Percentiles rank a stretch among this genome's conserved stretches.
Conservation (phyloP, 163 green algal species). For the Coccomyxa subellipsoidea region DNA sequence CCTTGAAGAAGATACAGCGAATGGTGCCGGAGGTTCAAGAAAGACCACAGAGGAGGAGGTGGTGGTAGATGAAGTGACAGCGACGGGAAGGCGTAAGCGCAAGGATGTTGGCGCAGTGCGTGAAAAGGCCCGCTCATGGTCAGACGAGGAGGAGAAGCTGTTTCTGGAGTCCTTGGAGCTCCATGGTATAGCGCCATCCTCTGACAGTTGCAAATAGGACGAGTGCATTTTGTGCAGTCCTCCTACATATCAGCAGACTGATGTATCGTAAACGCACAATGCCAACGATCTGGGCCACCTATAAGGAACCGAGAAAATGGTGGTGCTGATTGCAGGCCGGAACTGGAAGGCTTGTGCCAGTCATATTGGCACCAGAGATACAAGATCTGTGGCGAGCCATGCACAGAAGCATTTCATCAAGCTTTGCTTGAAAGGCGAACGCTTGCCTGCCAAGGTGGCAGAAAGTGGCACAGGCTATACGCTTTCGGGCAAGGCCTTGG, state of each 20-base stretch:
- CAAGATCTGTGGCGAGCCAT: slow-evolving; percentile 61
- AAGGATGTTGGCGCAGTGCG: slow-evolving; percentile 49
- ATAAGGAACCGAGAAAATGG: background rate
- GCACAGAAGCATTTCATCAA: slow-evolving; percentile 86
- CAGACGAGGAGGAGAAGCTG: slow-evolving; percentile 62
- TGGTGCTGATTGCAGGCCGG: slow-evolving; percentile 30
- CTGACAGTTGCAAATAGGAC: too few relatives aligned
- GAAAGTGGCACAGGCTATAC: slow-evolving; percentile 68
- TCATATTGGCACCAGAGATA: slow-evolving; percentile 51
- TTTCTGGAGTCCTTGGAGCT: slow-evolving; percentile 59
- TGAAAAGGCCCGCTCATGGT: slow-evolving; percentile 48
- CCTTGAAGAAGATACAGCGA: background rate
- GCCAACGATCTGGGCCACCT: too few relatives aligned
- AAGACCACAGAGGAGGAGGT: background rate
- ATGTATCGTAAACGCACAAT: too few relatives aligned
- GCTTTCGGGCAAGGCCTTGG: slow-evolving; percentile 73
- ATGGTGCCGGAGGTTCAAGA: background rate
- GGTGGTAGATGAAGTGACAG: slow-evolving; percentile 27
- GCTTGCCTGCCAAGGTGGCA: slow-evolving; percentile 55
- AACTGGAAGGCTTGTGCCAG: slow-evolving; percentile 61
- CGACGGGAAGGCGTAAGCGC: slow-evolving; percentile 57
- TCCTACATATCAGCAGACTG: too few relatives aligned
- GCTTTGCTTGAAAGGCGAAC: slow-evolving; percentile 65
- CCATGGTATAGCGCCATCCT: slow-evolving; percentile 22
- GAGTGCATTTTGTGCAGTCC: too few relatives aligned